A percentile compares a stretch with the other conserved stretches of the same genome.
phyloP scores from a whole-genome alignment of 2,329 filamentous ascomycete genomes.

The Monosporascus ibericus region DNA sequence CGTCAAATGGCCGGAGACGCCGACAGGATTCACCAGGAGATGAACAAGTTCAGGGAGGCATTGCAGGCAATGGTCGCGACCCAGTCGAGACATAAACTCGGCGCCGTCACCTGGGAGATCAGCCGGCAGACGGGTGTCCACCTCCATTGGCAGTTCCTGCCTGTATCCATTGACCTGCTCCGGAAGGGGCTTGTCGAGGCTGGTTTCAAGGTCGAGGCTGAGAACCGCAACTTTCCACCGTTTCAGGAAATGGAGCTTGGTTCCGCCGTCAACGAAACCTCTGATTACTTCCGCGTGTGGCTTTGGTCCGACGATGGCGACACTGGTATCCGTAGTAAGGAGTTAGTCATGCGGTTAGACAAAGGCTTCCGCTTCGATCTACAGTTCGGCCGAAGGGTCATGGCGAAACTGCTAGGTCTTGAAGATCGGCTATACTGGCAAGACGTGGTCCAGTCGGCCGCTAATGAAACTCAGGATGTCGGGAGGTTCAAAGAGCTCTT shows the following conservation, averaged over 20 bases:
- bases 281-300: conserved; percentile 78
- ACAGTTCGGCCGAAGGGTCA: conserved; percentile 80
- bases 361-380: conserved; percentile 74
- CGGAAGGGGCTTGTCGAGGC: conserved; percentile 73
- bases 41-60: conserved; percentile 71
- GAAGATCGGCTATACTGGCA: conserved; percentile 79
- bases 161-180: conserved; percentile 64
- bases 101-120: conserved; percentile 89
- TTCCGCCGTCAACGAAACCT: conserved; percentile 42
- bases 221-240: conserved; percentile 57
- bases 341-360: conserved; percentile 68
- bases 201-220: conserved; percentile 81
- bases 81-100: conserved; percentile 54
- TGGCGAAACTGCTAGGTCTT: conserved; percentile 80
- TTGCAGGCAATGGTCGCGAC: conserved; percentile 74
- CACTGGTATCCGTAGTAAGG: conserved; percentile 55
- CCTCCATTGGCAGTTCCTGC: conserved; percentile 88
- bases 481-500: conserved; percentile 76
- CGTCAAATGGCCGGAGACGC: conserved; percentile 58
- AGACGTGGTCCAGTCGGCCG: conserved; percentile 70
- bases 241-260: conserved; percentile 44
- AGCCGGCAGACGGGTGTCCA: conserved; percentile 77
- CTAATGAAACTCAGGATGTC: conserved; percentile 75
- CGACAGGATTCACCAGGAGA: conserved; percentile 64
- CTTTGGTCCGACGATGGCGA: conserved; percentile 61